A percentile compares a stretch with the other conserved stretches of the same genome.
Conservation (phyloP, 1,139 yeast genomes). For the Pichia norvegensis region DNA sequence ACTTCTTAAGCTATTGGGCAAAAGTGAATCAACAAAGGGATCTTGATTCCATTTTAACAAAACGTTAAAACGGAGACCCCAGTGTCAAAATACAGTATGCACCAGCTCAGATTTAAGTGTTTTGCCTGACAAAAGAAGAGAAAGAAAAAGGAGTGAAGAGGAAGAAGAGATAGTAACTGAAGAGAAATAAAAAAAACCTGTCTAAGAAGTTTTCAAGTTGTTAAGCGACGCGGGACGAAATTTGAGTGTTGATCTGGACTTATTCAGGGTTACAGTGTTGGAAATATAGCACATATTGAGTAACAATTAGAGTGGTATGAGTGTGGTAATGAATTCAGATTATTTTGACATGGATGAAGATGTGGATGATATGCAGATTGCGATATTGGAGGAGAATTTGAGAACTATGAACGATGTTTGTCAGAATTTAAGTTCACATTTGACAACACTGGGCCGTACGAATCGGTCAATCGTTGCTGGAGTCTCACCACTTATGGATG, state of each 20-base stretch:
- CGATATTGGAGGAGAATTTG: constrained; percentile 71
- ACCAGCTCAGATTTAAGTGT: constrained; percentile 3
- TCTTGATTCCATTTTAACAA: neutral
- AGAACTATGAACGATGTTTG: constrained; percentile 52
- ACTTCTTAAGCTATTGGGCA: constrained; percentile 8
- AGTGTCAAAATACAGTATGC: neutral
- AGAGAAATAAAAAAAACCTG: neutral
- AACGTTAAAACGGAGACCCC: neutral
- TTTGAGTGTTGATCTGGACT: neutral
- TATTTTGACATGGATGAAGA: constrained; percentile 31
- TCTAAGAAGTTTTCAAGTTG: too few species aligned
- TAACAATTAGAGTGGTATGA: neutral
- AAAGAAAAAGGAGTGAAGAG: neutral
- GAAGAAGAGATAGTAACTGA: neutral
- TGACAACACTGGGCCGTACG: constrained; percentile 47
- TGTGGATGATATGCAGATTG: constrained; percentile 75
- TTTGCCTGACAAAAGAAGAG: constrained; percentile 3
- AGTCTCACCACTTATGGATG: constrained; percentile 63
- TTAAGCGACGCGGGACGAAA: neutral
- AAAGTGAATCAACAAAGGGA: too few species aligned
- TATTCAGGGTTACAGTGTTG: neutral
- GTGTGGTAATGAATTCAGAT: neutral
- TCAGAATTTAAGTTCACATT: constrained; percentile 45
- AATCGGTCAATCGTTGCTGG: constrained; percentile 57
- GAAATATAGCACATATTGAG: too few species aligned